Base-by-base conservation (phyloP, 2,329 filamentous ascomycete species). In the Colletotrichum karsti region DNA sequence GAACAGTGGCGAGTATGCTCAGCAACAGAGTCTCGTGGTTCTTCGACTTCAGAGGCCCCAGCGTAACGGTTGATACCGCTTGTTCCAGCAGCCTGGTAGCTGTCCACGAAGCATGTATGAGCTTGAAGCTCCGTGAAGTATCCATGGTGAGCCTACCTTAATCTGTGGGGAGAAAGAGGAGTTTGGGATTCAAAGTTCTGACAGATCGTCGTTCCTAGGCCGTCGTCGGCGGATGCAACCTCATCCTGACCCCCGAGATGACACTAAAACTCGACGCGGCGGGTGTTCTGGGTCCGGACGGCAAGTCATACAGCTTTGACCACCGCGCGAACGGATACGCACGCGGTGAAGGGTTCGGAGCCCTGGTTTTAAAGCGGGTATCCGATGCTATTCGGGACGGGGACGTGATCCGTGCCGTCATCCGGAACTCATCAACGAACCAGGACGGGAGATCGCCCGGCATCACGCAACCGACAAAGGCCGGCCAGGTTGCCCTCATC, bases 311-410 rank as follows among this genome's bases (percentile, higher is more conserved):
- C 42, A 75, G 73, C 15, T 80, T 77, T 15, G 78, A 79, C n/a
- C 46, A 72, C 10, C 63, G 75, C 0, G 78, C 74, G 0, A 76
- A 81, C 24, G 78, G 78, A 0, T 79, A 78, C 41, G 74, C 70
- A 3, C 68, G 77, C 10, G 78, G 77, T 0, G 88, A 90, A 57
- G 87, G 86, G 0, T 74, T 87, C 10, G 81, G 81, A 1, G 76
- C 78, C 0, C 69, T 90, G 0, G 74, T 89, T 0, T 69, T 91
- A 0, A 90, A 90, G 73, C 77, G 74, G 1, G 72, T 90, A 1
- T 75, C 73, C 5, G 74, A 79, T 1, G 88, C 88, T 0, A 62
- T 90, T 4, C 74, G 48, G 15, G 73, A 82, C 66, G 77, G 79
- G 2, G 75, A 83, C 57, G 76, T 74, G 55, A 78, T 83, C 44